Evolutionary conservation across 768 basidiomycete species (phyloP).

Genomic region (Leccinum variicolor): DNA sequence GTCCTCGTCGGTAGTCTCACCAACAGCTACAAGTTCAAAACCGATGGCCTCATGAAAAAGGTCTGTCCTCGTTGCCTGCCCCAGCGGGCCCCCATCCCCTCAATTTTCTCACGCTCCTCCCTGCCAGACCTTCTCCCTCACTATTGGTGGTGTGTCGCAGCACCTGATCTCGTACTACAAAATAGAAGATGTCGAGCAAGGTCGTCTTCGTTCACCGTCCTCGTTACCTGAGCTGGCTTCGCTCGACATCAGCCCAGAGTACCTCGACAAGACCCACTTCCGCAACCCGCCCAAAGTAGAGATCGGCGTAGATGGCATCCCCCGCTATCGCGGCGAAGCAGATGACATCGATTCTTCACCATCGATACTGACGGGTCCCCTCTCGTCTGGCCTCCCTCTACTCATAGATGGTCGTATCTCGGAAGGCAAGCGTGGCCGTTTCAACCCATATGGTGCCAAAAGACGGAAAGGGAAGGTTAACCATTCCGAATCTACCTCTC

Average conservation of each 20-base stretch:
- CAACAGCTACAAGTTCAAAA: slow-evolving; percentile 90
- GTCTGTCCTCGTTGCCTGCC: slow-evolving; percentile 41
- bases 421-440: slow-evolving; percentile 46
- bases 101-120: slow-evolving; percentile 28
- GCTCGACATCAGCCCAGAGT: slow-evolving; percentile 82
- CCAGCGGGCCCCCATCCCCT: neutral
- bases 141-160: slow-evolving; percentile 80
- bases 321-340: slow-evolving; percentile 79
- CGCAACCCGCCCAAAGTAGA: slow-evolving; percentile 89
- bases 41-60: slow-evolving; percentile 96
- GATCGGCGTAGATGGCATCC: slow-evolving; percentile 76
- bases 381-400: slow-evolving; percentile 47
- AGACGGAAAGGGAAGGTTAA: slow-evolving; percentile 36
- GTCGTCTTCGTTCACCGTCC: slow-evolving; percentile 84
- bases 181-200: slow-evolving; percentile 85
- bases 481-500: slow-evolving; percentile 29
- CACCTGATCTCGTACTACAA: slow-evolving; percentile 96
- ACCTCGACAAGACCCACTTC: slow-evolving; percentile 89
- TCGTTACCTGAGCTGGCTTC: slow-evolving; percentile 83
- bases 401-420: slow-evolving; percentile 44
- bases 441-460: slow-evolving; percentile 42
- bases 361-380: slow-evolving; percentile 36
- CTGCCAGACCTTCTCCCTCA: slow-evolving; percentile 83
- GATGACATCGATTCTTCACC: slow-evolving; percentile 60
- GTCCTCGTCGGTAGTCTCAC: slow-evolving; percentile 87